Evolutionary conservation across 2,329 filamentous ascomycete species (phyloP).

Genomic region (Alternaria sp.): DNA sequence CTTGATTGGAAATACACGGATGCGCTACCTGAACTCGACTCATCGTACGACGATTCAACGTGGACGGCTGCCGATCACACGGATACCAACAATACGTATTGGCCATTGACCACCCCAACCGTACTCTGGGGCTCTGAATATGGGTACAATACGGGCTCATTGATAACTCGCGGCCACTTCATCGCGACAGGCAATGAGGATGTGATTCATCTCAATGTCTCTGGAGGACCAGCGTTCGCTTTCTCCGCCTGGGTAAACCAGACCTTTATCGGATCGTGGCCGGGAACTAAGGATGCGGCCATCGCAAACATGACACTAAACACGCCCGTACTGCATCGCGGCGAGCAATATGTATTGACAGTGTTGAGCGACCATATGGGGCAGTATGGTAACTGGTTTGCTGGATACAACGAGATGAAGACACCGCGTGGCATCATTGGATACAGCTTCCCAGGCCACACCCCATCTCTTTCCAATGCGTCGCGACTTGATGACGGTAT

Average conservation of each 20-base stretch:
- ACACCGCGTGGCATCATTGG: constrained; percentile 66
- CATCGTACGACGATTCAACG: constrained; percentile 69
- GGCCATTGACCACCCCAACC: constrained; percentile 49
- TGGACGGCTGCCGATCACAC: constrained; percentile 69
- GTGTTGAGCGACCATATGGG: constrained; percentile 76
- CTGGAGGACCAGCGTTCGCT: constrained; percentile 72
- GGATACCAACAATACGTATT: constrained; percentile 63
- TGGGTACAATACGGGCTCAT: constrained; percentile 71
- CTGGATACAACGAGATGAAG: constrained; percentile 63
- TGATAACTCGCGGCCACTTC: constrained; percentile 75
- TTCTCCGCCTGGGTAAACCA: constrained; percentile 71
- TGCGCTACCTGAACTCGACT: constrained; percentile 71
- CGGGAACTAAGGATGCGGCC: constrained; percentile 59
- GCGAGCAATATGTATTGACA: constrained; percentile 68
- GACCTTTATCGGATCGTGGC: constrained; percentile 69
- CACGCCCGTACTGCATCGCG: constrained; percentile 60
- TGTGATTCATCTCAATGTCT: constrained; percentile 62
- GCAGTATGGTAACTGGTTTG: constrained; percentile 68
- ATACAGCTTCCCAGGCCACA: constrained; percentile 61
- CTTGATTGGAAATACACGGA: constrained; percentile 73
- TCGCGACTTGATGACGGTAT: constrained; percentile 48
- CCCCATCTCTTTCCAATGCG: constrained; percentile 36
- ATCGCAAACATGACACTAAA: constrained; percentile 64
- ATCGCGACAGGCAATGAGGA: constrained; percentile 66
- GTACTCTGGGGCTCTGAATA: constrained; percentile 73